Evolutionary conservation across 2,329 filamentous ascomycete genomes (phyloP).

Genomic region (Bipolaris gigantea): DNA sequence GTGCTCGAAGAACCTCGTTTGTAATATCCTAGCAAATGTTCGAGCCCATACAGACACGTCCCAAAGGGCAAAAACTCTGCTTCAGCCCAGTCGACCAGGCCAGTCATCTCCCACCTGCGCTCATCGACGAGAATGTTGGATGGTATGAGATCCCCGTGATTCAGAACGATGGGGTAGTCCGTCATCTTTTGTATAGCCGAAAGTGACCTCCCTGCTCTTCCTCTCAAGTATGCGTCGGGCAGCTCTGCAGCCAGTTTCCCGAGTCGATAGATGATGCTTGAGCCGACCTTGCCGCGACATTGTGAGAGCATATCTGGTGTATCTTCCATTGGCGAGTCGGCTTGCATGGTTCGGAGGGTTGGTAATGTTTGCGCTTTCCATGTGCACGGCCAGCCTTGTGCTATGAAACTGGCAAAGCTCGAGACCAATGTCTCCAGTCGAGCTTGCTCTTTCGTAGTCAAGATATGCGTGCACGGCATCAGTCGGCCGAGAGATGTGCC

Average conservation of each 20-base stretch:
- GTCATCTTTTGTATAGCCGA: conserved; percentile 50
- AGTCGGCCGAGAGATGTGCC: conserved; percentile 29
- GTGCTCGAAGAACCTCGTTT: conserved; percentile 9
- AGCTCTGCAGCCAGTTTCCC: conserved; percentile 26
- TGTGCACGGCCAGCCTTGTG: conserved; percentile 23
- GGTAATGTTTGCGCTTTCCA: background rate
- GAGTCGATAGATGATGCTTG: conserved; percentile 31
- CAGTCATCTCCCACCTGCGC: conserved; percentile 51
- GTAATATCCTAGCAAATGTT: conserved; percentile 60
- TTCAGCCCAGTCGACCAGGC: conserved; percentile 67
- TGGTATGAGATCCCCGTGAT: conserved; percentile 63
- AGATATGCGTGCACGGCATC: conserved; percentile 1
- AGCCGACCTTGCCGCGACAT: conserved; percentile 37
- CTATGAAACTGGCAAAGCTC: conserved; percentile 36
- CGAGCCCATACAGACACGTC: conserved; percentile 61
- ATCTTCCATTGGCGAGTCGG: conserved; percentile 25
- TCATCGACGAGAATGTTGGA: conserved; percentile 60
- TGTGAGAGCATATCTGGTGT: conserved; percentile 12
- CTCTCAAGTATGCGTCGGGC: conserved; percentile 25
- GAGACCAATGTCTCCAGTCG: conserved; percentile 28
- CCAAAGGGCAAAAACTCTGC: conserved; percentile 64
- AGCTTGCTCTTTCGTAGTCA: background rate
- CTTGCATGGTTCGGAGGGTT: conserved; percentile 6
- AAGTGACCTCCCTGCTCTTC: conserved; percentile 20
- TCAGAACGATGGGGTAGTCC: conserved; percentile 58